phyloP scores from a whole-genome alignment of 2,329 filamentous ascomycete genomes.

The Sclerotinia sclerotiorum region DNA sequence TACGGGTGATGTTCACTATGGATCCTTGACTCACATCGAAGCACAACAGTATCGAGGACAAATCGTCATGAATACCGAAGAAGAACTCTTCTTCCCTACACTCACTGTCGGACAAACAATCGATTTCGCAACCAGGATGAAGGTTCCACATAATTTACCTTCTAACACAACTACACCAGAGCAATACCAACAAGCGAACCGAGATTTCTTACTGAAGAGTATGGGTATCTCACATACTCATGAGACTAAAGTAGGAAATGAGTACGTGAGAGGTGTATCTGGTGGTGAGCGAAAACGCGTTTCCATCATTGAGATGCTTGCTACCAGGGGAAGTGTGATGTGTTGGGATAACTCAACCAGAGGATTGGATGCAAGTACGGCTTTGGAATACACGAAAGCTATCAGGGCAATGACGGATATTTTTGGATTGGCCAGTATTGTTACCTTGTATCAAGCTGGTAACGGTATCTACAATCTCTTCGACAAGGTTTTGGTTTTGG shows the following conservation, averaged over 20 bases:
- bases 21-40: slow-evolving; percentile 45
- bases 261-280: slow-evolving; percentile 61
- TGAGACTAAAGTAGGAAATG: slow-evolving; percentile 56
- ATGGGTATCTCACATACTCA: slow-evolving; percentile 55
- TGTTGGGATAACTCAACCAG: slow-evolving; percentile 69
- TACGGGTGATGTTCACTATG: slow-evolving; percentile 59
- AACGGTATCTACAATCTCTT: slow-evolving; percentile 70
- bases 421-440: slow-evolving; percentile 58
- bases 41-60: slow-evolving; percentile 53
- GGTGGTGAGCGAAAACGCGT: slow-evolving; percentile 63
- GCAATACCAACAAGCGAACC: slow-evolving; percentile 45
- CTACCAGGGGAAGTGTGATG: slow-evolving; percentile 47
- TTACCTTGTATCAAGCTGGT: slow-evolving; percentile 68
- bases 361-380: slow-evolving; percentile 65
- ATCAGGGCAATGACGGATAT: slow-evolving; percentile 65
- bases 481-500: slow-evolving; percentile 68
- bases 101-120: slow-evolving; percentile 53
- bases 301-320: slow-evolving; percentile 53
- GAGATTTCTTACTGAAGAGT: slow-evolving; percentile 37
- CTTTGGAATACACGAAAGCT: slow-evolving; percentile 63
- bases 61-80: slow-evolving; percentile 56
- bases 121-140: slow-evolving; percentile 57
- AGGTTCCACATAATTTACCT: slow-evolving; percentile 46
- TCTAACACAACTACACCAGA: slow-evolving; percentile 48
- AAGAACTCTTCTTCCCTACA: slow-evolving; percentile 52